Conservation (phyloP, 1,284 basidiomycete genomes). For the Uromyces viciae-fabae region DNA sequence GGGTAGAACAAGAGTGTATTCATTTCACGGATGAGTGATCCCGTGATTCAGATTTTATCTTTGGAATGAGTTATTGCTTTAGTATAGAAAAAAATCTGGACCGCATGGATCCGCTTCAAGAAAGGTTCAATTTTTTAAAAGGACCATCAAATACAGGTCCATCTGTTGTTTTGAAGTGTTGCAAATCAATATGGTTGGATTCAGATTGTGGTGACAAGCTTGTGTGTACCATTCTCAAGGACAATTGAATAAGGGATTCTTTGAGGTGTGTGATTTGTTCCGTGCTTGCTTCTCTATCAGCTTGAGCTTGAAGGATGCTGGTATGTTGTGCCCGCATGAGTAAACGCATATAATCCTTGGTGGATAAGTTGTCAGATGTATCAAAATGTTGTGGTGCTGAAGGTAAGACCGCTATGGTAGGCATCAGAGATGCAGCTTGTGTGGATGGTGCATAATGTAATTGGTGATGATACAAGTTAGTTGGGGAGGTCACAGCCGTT, state of each 20-base stretch:
- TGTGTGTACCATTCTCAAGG: background rate
- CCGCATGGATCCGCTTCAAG: background rate
- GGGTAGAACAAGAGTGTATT: conserved; percentile 5
- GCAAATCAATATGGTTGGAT: background rate
- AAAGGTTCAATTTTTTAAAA: background rate
- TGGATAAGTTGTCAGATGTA: background rate
- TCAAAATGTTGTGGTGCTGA: too few species aligned
- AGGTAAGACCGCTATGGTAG: too few species aligned
- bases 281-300: background rate
- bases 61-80: background rate
- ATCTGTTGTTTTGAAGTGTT: background rate
- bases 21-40: background rate
- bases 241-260: background rate
- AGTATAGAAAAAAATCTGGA: conserved; percentile 1
- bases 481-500: too few species aligned
- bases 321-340: background rate
- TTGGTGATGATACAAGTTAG: too few species aligned
- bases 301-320: background rate
- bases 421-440: too few species aligned
- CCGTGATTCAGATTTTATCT: background rate
- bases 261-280: background rate
- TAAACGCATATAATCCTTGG: background rate
- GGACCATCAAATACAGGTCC: background rate
- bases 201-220: too few species aligned
- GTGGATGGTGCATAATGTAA: too few species aligned